These are phyloP conservation scores for Suillus lakei DNA, from an alignment of 768 basidiomycete species.

Conservation along the genomic window DNA sequence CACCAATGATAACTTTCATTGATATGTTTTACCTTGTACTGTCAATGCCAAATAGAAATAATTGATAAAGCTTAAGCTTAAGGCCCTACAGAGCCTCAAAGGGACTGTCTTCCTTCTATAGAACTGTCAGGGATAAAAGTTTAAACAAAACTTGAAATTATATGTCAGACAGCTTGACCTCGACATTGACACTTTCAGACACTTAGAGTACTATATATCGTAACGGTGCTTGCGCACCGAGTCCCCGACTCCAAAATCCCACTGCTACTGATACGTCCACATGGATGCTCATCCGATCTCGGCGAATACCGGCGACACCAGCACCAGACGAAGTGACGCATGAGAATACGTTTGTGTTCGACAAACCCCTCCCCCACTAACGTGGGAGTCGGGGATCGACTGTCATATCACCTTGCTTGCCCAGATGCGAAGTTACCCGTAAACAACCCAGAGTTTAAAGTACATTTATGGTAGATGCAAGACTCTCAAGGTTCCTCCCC, in stretches of 20 bases:
- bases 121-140: not conserved
- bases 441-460: not conserved
- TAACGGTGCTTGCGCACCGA: too few species aligned
- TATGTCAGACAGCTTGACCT: not conserved
- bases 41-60: not conserved
- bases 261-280: too few species aligned
- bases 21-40: not conserved
- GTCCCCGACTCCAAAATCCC: too few species aligned
- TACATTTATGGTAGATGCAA: constrained; percentile 11
- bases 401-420: not conserved
- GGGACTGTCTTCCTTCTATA: not conserved
- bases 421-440: not conserved
- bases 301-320: too few species aligned
- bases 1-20: not conserved
- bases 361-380: too few species aligned
- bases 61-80: not conserved
- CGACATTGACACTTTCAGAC: not conserved
- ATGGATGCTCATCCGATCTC: too few species aligned
- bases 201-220: not conserved
- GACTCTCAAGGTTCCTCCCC: constrained; percentile 29
- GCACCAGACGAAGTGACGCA: too few species aligned
- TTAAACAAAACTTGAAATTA: not conserved
- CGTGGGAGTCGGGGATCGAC: too few species aligned
- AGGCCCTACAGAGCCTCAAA: too few species aligned
- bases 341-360: too few species aligned